phyloP scores from a whole-genome alignment of 2,329 filamentous ascomycete genomes.

The Stagonosporopsis cucurbitacearum region DNA sequence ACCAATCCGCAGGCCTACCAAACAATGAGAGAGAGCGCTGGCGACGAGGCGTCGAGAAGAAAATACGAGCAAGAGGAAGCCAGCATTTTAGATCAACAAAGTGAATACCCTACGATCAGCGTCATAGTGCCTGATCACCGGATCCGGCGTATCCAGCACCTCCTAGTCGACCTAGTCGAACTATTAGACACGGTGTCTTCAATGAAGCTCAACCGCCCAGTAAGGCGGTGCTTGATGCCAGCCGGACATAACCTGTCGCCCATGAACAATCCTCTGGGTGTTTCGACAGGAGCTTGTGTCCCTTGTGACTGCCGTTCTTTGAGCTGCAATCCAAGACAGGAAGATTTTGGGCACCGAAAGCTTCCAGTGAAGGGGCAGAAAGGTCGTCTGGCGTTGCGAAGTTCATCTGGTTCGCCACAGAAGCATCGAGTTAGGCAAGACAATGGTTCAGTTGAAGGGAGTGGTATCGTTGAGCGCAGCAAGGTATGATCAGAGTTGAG shows the following conservation, averaged over 20 bases:
- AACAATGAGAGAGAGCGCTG: no score
- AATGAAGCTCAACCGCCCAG: conserved; percentile 11
- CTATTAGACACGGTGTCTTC: conserved; percentile 5
- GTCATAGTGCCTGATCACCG: conserved; percentile 18
- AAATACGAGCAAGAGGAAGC: not conserved
- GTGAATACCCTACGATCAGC: conserved; percentile 1
- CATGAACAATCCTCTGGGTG: not conserved
- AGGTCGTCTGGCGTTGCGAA: no score
- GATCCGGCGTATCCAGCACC: conserved; percentile 14
- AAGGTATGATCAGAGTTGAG: no score
- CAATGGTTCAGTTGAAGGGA: no score
- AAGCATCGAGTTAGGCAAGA: no score
- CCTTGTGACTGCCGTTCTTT: conserved; percentile 6
- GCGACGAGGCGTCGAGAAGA: not conserved
- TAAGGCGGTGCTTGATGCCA: conserved; percentile 2
- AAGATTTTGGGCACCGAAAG: no score
- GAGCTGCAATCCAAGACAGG: not conserved
- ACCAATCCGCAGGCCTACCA: conserved; percentile 4
- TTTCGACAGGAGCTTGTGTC: not conserved
- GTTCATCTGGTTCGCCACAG: no score
- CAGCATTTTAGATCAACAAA: not conserved
- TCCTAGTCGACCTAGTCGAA: conserved; percentile 12
- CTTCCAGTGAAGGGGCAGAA: no score
- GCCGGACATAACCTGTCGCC: no score
- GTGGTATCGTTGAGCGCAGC: no score